phyloP scores from a whole-genome alignment of 805 yeast species.

The Sugiyamaella marilandica region DNA sequence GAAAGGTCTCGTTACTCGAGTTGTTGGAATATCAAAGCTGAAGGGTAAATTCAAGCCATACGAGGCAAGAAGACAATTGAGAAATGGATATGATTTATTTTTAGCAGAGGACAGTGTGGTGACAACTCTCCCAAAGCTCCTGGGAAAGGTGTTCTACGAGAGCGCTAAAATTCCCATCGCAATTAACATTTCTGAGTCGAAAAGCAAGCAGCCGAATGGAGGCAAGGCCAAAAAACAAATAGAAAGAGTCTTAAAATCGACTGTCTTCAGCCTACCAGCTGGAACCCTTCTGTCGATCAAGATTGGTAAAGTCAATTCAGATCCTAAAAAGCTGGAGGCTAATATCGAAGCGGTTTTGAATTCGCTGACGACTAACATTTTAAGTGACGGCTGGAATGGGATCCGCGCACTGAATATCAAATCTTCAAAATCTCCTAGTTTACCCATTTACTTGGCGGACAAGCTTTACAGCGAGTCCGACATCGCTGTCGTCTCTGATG shows the following conservation, averaged over 20 bases:
- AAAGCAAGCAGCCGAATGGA: slow-evolving; percentile 41
- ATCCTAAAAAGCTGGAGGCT: slow-evolving; percentile 47
- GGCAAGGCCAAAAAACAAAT: slow-evolving; percentile 55
- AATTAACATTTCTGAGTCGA: slow-evolving; percentile 28
- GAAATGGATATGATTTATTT: slow-evolving; percentile 65
- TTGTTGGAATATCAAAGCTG: slow-evolving; percentile 68
- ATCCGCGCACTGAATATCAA: slow-evolving; percentile 52
- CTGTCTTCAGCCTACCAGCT: slow-evolving; percentile 64
- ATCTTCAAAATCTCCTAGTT: slow-evolving; percentile 67
- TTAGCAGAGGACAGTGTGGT: slow-evolving; percentile 79
- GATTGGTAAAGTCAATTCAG: slow-evolving; percentile 51
- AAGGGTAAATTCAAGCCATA: slow-evolving; percentile 83
- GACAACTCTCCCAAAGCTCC: slow-evolving; percentile 71
- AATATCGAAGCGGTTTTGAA: slow-evolving; percentile 55
- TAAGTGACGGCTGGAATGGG: slow-evolving; percentile 28
- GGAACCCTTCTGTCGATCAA: slow-evolving; percentile 63
- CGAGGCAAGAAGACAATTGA: slow-evolving; percentile 78
- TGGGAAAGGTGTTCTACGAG: slow-evolving; percentile 75
- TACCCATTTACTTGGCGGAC: slow-evolving; percentile 75
- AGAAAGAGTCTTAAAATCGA: slow-evolving; percentile 50
- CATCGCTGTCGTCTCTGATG: slow-evolving; percentile 43
- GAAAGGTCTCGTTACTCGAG: slow-evolving; percentile 36
- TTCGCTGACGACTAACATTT: slow-evolving; percentile 35
- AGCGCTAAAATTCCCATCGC: slow-evolving; percentile 66
- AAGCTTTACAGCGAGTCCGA: slow-evolving; percentile 47